Evolutionary conservation across 208 protist genomes (phyloP).

Genomic region (Crithidia thermophila): DNA sequence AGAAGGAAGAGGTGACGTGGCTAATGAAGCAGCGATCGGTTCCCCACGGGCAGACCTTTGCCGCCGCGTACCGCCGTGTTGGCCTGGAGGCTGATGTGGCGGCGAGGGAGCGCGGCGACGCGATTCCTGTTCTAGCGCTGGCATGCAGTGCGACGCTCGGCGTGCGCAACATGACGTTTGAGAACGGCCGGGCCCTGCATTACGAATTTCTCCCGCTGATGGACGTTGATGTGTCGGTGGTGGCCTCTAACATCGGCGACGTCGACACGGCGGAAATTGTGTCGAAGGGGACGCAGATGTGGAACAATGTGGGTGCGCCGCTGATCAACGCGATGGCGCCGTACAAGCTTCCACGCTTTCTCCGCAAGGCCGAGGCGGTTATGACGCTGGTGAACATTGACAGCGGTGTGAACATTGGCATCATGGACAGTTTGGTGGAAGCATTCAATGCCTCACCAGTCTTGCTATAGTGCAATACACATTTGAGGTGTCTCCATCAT

Average conservation of each 20-base stretch:
- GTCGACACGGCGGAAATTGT: slow-evolving; percentile 27
- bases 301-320: slow-evolving; percentile 40
- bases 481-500: too few relatives aligned
- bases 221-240: slow-evolving; percentile 31
- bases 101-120: neutral
- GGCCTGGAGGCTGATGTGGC: neutral
- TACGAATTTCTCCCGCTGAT: slow-evolving; percentile 31
- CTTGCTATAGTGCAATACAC: too few relatives aligned
- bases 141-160: slow-evolving; percentile 4
- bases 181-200: slow-evolving; percentile 10
- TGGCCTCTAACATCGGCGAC: slow-evolving; percentile 49
- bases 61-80: neutral
- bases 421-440: neutral
- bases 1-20: neutral
- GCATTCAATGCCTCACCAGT: too few relatives aligned
- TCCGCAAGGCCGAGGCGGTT: slow-evolving; percentile 32
- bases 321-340: slow-evolving; percentile 39
- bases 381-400: slow-evolving; percentile 21
- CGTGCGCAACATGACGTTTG: slow-evolving; percentile 31
- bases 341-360: slow-evolving; percentile 25
- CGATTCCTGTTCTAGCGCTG: slow-evolving; percentile 19
- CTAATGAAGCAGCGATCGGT: neutral
- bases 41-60: neutral
- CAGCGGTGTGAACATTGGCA: slow-evolving; percentile 31
- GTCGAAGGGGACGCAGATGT: slow-evolving; percentile 13